Conservation (phyloP, 352 stramenopile species). For the Phytophthora capsici region DNA sequence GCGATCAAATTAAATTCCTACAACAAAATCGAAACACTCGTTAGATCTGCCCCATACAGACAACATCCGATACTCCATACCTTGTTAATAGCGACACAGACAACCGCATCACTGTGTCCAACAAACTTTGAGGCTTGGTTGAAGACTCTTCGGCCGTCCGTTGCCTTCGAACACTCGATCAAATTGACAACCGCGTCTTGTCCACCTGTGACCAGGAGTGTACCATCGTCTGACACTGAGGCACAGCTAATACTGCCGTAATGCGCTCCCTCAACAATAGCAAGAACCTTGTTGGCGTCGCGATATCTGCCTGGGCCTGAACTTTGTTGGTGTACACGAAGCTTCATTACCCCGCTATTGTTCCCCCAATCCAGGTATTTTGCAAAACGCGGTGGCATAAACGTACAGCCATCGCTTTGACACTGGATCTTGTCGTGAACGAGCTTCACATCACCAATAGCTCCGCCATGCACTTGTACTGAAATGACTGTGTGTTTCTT, state of each 20-base stretch:
- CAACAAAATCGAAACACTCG: not conserved
- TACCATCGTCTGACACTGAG: conserved; percentile 63
- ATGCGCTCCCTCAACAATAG: conserved; percentile 72
- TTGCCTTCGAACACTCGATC: conserved; percentile 65
- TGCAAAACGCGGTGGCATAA: conserved; percentile 71
- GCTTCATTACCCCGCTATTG: conserved; percentile 61
- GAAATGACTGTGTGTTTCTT: conserved; percentile 51
- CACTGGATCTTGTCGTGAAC: conserved; percentile 73
- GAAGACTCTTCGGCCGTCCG: conserved; percentile 62
- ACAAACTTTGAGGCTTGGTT: conserved; percentile 75
- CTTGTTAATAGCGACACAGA: conserved; percentile 75
- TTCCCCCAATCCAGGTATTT: conserved; percentile 80
- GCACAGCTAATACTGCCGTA: conserved; percentile 62
- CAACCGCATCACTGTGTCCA: conserved; percentile 65
- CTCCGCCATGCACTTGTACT: conserved; percentile 42
- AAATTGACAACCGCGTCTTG: conserved; percentile 79
- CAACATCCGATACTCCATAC: conserved; percentile 13
- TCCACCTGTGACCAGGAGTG: conserved; percentile 64
- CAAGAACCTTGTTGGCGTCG: conserved; percentile 70
- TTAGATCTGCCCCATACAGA: not conserved
- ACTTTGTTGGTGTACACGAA: conserved; percentile 56
- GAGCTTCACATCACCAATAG: conserved; percentile 64
- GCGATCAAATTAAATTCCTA: conserved; percentile 75
- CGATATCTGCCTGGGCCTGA: conserved; percentile 48
- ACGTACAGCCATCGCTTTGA: conserved; percentile 47